A percentile compares a stretch with the other conserved stretches of the same genome.
Conservation (phyloP, 2,329 filamentous ascomycete species). For the Diaporthe sp. region DNA sequence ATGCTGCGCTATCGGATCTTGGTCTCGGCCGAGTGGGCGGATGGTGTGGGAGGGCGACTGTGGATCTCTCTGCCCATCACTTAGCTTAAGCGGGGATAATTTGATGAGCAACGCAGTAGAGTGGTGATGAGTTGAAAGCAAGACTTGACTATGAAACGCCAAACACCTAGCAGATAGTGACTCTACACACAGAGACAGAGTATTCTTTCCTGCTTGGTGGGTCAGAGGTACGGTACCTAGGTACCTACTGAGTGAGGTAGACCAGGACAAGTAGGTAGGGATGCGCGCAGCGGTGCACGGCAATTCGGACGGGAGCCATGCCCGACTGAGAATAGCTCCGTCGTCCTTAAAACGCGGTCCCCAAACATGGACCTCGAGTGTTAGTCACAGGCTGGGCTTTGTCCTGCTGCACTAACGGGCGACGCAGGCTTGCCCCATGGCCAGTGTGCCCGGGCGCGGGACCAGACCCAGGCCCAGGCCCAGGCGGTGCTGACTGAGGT, state of each 20-base stretch:
- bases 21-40: neutral
- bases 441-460: neutral
- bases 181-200: neutral
- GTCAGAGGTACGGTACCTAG: neutral
- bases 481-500: slow-evolving; percentile 4
- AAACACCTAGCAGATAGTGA: neutral
- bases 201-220: neutral
- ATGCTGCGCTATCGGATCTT: neutral
- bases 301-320: slow-evolving; percentile 25
- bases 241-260: too few species aligned
- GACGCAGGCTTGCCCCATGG: too few species aligned
- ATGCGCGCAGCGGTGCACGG: neutral
- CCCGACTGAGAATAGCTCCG: neutral
- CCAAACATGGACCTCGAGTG: neutral
- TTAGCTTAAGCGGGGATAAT: neutral
- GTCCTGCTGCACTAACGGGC: neutral
- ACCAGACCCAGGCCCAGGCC: neutral
- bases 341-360: neutral
- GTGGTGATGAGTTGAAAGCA: neutral
- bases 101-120: neutral
- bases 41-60: neutral
- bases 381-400: neutral
- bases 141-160: neutral
- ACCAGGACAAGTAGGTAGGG: too few species aligned
- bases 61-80: neutral